A percentile compares a stretch with the other conserved stretches of the same genome.
These are phyloP conservation scores for Leccinum subtestaceum DNA, from an alignment of 768 basidiomycete species.

Conservation along the genomic window DNA sequence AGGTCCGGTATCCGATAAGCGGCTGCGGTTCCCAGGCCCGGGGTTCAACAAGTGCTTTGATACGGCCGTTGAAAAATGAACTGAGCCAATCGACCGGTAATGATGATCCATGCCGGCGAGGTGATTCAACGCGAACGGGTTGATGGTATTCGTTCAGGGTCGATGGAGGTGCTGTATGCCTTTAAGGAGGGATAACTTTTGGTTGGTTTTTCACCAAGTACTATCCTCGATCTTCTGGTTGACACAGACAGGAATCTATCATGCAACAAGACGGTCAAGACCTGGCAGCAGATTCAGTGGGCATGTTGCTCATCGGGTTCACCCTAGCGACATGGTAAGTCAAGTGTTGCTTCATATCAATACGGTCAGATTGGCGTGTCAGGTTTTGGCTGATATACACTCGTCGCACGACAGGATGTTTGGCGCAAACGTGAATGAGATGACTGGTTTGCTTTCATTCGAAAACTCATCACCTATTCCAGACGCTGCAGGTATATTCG, in stretches of 20 bases:
- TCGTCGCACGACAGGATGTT: conserved; percentile 8
- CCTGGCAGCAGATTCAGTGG: conserved; percentile 1
- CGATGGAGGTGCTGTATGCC: neutral
- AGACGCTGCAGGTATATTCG: conserved; percentile 9
- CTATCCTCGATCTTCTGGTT: neutral
- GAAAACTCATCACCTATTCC: neutral
- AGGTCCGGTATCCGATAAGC: neutral
- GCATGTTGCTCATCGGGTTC: conserved; percentile 10
- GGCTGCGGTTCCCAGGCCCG: neutral
- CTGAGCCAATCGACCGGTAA: neutral
- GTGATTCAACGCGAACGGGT: neutral
- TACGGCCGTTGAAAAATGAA: neutral
- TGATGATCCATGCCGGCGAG: neutral
- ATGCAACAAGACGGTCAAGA: neutral
- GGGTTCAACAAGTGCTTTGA: neutral
- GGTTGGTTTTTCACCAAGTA: neutral
- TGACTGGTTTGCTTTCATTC: neutral
- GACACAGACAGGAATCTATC: neutral
- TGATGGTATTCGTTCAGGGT: neutral
- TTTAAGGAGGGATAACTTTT: neutral
- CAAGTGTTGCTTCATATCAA: neutral
- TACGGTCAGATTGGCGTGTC: neutral
- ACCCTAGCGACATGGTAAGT: conserved; percentile 16
- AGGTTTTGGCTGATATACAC: neutral
- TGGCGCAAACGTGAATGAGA: conserved; percentile 8